phyloP scores from a whole-genome alignment of 1,284 basidiomycete species.

The Rugosomyces carneus region DNA sequence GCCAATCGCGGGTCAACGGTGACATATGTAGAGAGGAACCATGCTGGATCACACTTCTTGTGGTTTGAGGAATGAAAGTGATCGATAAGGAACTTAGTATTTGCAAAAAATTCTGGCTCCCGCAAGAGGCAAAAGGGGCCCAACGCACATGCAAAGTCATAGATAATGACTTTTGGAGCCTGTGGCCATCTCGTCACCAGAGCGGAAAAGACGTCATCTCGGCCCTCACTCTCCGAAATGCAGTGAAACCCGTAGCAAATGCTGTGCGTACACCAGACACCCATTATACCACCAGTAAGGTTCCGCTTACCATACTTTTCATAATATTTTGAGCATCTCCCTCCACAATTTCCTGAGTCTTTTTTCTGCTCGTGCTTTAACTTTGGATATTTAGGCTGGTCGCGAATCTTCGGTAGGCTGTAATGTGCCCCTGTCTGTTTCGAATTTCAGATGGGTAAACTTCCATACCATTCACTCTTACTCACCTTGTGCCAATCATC shows the following conservation, averaged over 20 bases:
- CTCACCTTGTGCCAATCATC: background rate
- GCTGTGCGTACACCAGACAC: background rate
- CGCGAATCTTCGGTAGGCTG: background rate
- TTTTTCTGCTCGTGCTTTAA: background rate
- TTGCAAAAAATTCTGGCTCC: too few relatives aligned
- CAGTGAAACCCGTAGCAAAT: background rate
- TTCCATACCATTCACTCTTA: too few relatives aligned
- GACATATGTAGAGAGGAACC: conserved; percentile 27
- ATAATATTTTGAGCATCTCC: too few relatives aligned
- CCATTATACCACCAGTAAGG: conserved; percentile 11
- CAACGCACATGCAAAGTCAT: too few relatives aligned
- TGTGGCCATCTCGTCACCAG: conserved; percentile 21
- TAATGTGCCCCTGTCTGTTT: background rate
- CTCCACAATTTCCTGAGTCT: background rate
- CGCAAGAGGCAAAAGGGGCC: too few relatives aligned
- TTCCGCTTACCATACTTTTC: background rate
- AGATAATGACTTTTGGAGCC: conserved; percentile 17
- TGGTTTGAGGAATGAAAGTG: too few relatives aligned
- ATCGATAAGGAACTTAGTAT: too few relatives aligned
- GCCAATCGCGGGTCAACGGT: conserved; percentile 20
- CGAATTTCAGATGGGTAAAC: too few relatives aligned
- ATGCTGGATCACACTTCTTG: too few relatives aligned
- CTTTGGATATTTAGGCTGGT: background rate
- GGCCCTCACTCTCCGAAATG: conserved; percentile 19
- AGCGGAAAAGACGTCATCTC: conserved; percentile 29